These are phyloP conservation scores for Rubus idaeus DNA, from an alignment of 306 rosid genomes.

Conservation along the genomic window DNA sequence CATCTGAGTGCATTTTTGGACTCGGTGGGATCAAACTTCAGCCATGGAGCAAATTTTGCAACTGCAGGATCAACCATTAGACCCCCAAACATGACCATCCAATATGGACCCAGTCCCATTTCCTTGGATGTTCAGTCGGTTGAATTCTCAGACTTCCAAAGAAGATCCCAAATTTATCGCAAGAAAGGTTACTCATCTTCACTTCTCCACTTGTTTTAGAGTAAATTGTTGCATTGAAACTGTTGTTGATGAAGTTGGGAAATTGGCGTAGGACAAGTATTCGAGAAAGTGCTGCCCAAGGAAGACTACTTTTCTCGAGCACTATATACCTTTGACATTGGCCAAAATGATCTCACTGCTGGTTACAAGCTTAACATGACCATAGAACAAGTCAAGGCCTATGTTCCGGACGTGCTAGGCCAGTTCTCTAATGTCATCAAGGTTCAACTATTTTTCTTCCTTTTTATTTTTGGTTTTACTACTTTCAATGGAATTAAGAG, in stretches of 20 bases:
- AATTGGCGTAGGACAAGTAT: constrained; percentile 42
- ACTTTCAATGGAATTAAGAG: too few species aligned
- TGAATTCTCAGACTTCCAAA: constrained; percentile 62
- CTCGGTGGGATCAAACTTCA: constrained; percentile 67
- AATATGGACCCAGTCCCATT: constrained; percentile 68
- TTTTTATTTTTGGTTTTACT: background rate
- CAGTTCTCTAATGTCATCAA: constrained; percentile 25
- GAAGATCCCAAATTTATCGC: constrained; percentile 46
- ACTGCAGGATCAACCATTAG: constrained; percentile 86
- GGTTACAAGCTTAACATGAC: constrained; percentile 69
- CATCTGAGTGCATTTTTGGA: constrained; percentile 69
- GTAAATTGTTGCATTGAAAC: background rate
- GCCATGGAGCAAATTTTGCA: constrained; percentile 80
- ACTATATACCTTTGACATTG: constrained; percentile 74
- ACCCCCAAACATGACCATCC: constrained; percentile 69
- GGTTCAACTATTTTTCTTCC: constrained; percentile 1
- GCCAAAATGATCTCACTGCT: constrained; percentile 71
- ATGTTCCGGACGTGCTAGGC: constrained; percentile 28
- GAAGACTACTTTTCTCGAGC: constrained; percentile 48
- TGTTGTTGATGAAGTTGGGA: background rate
- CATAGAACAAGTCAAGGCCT: constrained; percentile 39
- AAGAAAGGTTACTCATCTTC: constrained; percentile 39
- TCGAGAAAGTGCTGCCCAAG: constrained; percentile 47
- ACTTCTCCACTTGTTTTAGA: background rate
- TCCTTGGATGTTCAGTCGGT: constrained; percentile 63